phyloP scores from a whole-genome alignment of 83 land plant species.

The Diphasiastrum complanatum region DNA sequence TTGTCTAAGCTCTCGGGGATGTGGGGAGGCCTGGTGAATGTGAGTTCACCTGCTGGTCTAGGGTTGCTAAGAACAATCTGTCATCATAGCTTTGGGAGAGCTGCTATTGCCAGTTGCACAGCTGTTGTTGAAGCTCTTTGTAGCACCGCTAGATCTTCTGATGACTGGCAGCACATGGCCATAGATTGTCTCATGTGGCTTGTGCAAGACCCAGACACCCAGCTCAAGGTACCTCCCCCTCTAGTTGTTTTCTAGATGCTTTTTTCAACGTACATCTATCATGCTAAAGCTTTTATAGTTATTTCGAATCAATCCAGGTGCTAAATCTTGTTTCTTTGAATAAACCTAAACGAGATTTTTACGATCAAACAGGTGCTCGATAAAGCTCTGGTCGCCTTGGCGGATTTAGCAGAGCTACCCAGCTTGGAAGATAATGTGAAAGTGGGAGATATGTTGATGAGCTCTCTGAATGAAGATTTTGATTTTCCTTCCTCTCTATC shows the following conservation, averaged over 20 bases:
- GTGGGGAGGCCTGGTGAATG: slow-evolving; percentile 87
- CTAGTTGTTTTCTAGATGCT: not conserved
- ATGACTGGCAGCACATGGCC: slow-evolving; percentile 92
- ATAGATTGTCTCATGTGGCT: slow-evolving; percentile 82
- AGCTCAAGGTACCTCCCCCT: slow-evolving; percentile 31
- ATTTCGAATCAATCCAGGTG: not conserved
- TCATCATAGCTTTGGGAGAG: slow-evolving; percentile 46
- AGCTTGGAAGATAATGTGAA: slow-evolving; percentile 42
- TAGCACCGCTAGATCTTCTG: slow-evolving; percentile 75
- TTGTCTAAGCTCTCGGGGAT: slow-evolving; percentile 52
- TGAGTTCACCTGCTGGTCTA: slow-evolving; percentile 70
- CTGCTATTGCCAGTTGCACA: slow-evolving; percentile 35
- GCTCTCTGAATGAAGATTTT: slow-evolving; percentile 34
- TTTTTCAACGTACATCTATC: too few species aligned
- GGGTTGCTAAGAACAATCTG: slow-evolving; percentile 74
- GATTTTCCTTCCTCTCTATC: not conserved
- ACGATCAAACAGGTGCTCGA: slow-evolving; percentile 46
- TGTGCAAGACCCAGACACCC: slow-evolving; percentile 55
- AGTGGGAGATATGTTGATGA: slow-evolving; percentile 52
- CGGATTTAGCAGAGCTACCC: slow-evolving; percentile 70
- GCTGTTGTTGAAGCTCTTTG: slow-evolving; percentile 51
- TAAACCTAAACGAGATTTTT: not conserved
- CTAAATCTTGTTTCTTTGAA: too few species aligned
- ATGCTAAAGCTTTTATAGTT: not conserved
- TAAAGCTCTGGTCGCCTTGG: slow-evolving; percentile 39